phyloP scores from a whole-genome alignment of 73 alveolate genomes.

The Halteria grandinella region DNA sequence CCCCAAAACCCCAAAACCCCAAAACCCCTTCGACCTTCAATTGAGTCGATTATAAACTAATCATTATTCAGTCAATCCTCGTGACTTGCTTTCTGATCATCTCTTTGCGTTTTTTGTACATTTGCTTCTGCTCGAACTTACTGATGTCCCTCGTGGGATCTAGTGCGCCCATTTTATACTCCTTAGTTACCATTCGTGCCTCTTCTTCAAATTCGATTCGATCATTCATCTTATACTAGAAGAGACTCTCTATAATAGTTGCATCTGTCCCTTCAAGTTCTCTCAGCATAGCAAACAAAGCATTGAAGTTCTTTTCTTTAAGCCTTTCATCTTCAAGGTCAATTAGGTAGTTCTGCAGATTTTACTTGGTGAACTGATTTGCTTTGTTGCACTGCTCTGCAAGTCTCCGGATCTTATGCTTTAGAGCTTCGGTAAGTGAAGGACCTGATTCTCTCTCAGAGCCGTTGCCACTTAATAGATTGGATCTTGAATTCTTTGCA shows the following conservation, averaged over 20 bases:
- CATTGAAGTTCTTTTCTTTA: not conserved
- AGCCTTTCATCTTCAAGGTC: slow-evolving; percentile 2
- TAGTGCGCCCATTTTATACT: slow-evolving; percentile 47
- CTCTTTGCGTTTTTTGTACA: slow-evolving; percentile 36
- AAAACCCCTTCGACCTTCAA: too few species aligned
- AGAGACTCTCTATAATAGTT: slow-evolving; percentile 40
- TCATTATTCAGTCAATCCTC: too few species aligned
- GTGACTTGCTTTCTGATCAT: not conserved
- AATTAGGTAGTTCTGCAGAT: not conserved
- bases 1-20: too few species aligned
- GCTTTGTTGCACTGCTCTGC: not conserved
- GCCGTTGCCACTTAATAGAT: too few species aligned
- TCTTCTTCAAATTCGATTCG: slow-evolving; percentile 8
- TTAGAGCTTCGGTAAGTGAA: too few species aligned
- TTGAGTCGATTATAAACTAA: too few species aligned
- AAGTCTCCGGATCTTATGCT: too few species aligned
- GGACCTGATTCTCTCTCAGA: too few species aligned
- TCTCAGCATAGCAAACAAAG: slow-evolving; percentile 14
- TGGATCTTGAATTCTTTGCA: too few species aligned
- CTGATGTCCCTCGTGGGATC: slow-evolving; percentile 51
- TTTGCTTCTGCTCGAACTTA: slow-evolving; percentile 20
- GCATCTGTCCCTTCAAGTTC: slow-evolving; percentile 53
- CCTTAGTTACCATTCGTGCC: slow-evolving; percentile 41
- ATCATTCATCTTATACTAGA: slow-evolving; percentile 35
- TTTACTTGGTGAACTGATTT: not conserved